These are phyloP conservation scores for Cucurbita maxima DNA, from an alignment of 306 rosid genomes.

Conservation along the genomic window DNA sequence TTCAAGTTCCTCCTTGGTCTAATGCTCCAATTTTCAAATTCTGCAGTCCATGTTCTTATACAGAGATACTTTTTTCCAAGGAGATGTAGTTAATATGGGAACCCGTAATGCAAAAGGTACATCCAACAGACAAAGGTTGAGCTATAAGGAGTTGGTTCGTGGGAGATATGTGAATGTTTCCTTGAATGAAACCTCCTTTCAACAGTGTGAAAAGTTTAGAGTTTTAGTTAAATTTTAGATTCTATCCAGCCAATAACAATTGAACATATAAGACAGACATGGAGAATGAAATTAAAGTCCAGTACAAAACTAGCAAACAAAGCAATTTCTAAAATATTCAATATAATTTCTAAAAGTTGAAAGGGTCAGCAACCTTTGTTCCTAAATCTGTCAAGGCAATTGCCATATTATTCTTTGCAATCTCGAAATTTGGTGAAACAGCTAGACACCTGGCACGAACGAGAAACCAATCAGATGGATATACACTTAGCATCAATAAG, in stretches of 20 bases:
- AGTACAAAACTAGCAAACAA: constrained; percentile 11
- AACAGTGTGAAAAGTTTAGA: background rate
- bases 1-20: too few relatives aligned
- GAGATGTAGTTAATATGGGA: too few relatives aligned
- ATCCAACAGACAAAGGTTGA: too few relatives aligned
- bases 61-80: too few relatives aligned
- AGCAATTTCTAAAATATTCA: background rate
- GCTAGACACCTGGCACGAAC: constrained; percentile 70
- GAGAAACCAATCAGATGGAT: constrained; percentile 9
- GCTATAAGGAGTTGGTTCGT: too few relatives aligned
- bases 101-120: too few relatives aligned
- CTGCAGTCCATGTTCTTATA: too few relatives aligned
- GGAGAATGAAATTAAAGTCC: background rate
- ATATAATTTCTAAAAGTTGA: background rate
- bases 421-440: constrained; percentile 96
- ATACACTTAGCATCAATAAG: constrained; percentile 2
- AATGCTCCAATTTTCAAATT: too few relatives aligned
- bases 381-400: constrained; percentile 98
- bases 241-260: background rate
- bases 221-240: background rate
- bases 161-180: too few relatives aligned
- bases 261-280: background rate
- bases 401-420: constrained; percentile 98
- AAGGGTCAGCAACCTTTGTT: constrained; percentile 50
- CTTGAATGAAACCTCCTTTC: background rate